Percentiles rank a stretch among this genome's conserved stretches.
Conservation (phyloP, 73 alveolate genomes). For the Paramecium sonneborni region DNA sequence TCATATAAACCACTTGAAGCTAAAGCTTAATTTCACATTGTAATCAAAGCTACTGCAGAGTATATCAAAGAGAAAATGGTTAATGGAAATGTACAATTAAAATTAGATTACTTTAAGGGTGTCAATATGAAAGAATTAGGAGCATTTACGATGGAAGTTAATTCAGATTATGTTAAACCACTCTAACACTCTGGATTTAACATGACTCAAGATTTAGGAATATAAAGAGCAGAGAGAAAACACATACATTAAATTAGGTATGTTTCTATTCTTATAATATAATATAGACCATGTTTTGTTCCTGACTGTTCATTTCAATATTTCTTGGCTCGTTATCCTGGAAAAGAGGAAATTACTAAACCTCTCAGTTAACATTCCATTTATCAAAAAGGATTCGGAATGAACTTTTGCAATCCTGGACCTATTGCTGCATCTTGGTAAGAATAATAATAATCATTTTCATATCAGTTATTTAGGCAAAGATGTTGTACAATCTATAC, state of each 20-base stretch:
- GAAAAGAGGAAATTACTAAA: conserved; percentile 62
- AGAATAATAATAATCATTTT: not conserved
- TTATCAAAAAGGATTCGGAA: conserved; percentile 60
- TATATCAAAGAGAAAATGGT: conserved; percentile 55
- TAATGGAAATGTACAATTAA: conserved; percentile 31
- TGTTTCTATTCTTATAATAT: not conserved
- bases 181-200: conserved; percentile 44
- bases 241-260: conserved; percentile 52
- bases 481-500: conserved; percentile 53
- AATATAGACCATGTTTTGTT: conserved; percentile 70
- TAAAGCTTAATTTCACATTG: conserved; percentile 56
- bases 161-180: conserved; percentile 39
- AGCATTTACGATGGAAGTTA: conserved; percentile 53
- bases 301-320: conserved; percentile 62
- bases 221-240: conserved; percentile 58
- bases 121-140: conserved; percentile 62
- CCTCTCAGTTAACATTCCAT: conserved; percentile 61
- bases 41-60: conserved; percentile 54
- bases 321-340: conserved; percentile 58
- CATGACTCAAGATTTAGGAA: conserved; percentile 46
- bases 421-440: conserved; percentile 70
- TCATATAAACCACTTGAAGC: conserved; percentile 59
- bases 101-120: not conserved
- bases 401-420: conserved; percentile 66
- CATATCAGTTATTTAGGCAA: conserved; percentile 22